A percentile compares a stretch with the other conserved stretches of the same genome.
Conservation (phyloP, 441 rosid genomes). For the Lepidium campestre region DNA sequence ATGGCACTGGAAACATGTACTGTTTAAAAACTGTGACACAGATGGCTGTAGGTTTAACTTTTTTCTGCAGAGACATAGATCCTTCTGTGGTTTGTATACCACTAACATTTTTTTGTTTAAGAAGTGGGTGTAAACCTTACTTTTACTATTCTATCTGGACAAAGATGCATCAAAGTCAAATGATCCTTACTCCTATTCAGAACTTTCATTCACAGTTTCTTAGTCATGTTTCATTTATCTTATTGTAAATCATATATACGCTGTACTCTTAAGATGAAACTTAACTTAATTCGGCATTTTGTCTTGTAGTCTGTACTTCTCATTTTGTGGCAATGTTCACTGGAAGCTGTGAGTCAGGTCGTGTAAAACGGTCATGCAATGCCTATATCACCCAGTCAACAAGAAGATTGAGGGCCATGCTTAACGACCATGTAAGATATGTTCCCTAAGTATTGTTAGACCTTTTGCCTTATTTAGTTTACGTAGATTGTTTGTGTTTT, state of each 20-base stretch:
- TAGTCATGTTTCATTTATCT: neutral
- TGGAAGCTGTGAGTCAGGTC: conserved; percentile 39
- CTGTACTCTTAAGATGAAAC: neutral
- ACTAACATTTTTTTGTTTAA: neutral
- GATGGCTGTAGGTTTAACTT: neutral
- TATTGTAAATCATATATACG: neutral
- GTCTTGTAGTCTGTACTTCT: conserved; percentile 58
- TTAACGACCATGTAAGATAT: conserved; percentile 83
- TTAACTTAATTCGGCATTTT: conserved; percentile 20
- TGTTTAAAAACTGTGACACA: neutral
- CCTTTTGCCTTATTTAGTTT: neutral
- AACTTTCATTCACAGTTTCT: conserved; percentile 7
- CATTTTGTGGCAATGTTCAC: conserved; percentile 90
- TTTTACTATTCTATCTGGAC: neutral
- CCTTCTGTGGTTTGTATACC: neutral
- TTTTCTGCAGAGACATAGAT: neutral
- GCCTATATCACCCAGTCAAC: conserved; percentile 90
- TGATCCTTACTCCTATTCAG: neutral
- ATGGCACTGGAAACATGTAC: neutral
- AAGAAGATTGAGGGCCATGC: conserved; percentile 69
- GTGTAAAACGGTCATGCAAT: conserved; percentile 45
- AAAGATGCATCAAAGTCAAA: neutral
- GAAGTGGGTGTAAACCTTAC: neutral
- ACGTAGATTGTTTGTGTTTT: neutral
- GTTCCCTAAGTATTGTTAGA: neutral